A percentile compares a stretch with the other conserved stretches of the same genome.
These are phyloP conservation scores for Aspergillus ochraceus DNA, from an alignment of 2,329 filamentous ascomycete genomes.

Conservation along the genomic window DNA sequence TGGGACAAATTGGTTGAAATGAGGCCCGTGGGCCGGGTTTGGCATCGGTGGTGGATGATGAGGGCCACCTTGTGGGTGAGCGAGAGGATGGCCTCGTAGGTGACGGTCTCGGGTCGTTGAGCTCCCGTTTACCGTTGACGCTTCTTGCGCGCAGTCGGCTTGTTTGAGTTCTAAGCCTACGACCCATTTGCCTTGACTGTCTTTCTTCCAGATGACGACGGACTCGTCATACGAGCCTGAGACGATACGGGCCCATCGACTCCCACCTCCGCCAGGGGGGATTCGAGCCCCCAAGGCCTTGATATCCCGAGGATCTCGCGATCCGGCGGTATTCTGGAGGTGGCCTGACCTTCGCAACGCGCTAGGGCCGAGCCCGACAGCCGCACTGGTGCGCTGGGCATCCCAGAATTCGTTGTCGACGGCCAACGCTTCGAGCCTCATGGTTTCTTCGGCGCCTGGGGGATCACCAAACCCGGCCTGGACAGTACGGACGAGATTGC, in stretches of 20 bases:
- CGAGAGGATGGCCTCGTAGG: neutral
- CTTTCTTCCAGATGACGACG: slow-evolving; percentile 91
- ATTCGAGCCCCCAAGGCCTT: slow-evolving; percentile 77
- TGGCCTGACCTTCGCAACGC: slow-evolving; percentile 54
- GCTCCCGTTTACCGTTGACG: neutral
- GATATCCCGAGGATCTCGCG: slow-evolving; percentile 72
- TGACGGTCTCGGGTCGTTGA: neutral
- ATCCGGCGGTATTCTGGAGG: slow-evolving; percentile 65
- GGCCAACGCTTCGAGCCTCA: slow-evolving; percentile 69
- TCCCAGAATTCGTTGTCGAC: slow-evolving; percentile 73
- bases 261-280: slow-evolving; percentile 86
- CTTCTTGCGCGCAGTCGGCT: slow-evolving; percentile 33
- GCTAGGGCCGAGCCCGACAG: slow-evolving; percentile 37
- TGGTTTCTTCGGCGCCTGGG: slow-evolving; percentile 73
- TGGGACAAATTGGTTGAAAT: neutral
- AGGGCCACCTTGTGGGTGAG: neutral
- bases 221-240: slow-evolving; percentile 96
- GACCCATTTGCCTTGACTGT: slow-evolving; percentile 81
- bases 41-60: neutral
- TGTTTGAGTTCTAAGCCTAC: slow-evolving; percentile 70
- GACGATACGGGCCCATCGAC: slow-evolving; percentile 88
- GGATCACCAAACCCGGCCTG: slow-evolving; percentile 93
- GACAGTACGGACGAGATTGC: slow-evolving; percentile 84
- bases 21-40: neutral
- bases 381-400: slow-evolving; percentile 50